Conservation (phyloP, 2,329 filamentous ascomycete species). For the Curvularia sp. region DNA sequence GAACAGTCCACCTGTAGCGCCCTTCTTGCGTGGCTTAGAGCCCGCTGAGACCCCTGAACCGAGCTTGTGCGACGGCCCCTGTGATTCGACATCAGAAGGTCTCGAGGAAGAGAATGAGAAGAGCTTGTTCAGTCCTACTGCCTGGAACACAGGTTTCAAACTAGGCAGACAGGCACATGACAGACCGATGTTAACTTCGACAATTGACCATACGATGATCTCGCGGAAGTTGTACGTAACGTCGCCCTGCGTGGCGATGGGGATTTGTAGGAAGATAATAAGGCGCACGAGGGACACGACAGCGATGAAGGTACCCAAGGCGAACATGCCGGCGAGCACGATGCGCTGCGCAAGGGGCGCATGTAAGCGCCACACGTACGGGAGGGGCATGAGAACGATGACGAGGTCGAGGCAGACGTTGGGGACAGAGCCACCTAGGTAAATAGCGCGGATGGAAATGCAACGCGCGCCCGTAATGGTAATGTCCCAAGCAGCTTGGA, state of each 20-base stretch:
- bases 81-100: conserved; percentile 20
- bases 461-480: conserved; percentile 30
- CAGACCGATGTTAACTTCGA: conserved; percentile 38
- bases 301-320: conserved; percentile 34
- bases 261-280: conserved; percentile 33
- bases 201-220: conserved; percentile 34
- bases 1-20: conserved; percentile 32
- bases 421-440: conserved; percentile 34
- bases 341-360: conserved; percentile 32
- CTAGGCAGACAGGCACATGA: conserved; percentile 33
- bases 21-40: conserved; percentile 28
- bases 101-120: conserved; percentile 32
- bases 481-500: conserved; percentile 33
- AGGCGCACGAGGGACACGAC: conserved; percentile 35
- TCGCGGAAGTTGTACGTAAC: conserved; percentile 38
- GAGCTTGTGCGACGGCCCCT: conserved; percentile 6
- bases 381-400: conserved; percentile 34
- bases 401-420: conserved; percentile 36
- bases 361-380: conserved; percentile 36
- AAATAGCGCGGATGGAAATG: conserved; percentile 27
- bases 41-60: background rate
- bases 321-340: conserved; percentile 34
- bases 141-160: conserved; percentile 26
- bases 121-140: conserved; percentile 28
- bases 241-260: conserved; percentile 27